These are phyloP conservation scores for Rubus parviflorus DNA, from an alignment of 306 rosid species.

Conservation along the genomic window DNA sequence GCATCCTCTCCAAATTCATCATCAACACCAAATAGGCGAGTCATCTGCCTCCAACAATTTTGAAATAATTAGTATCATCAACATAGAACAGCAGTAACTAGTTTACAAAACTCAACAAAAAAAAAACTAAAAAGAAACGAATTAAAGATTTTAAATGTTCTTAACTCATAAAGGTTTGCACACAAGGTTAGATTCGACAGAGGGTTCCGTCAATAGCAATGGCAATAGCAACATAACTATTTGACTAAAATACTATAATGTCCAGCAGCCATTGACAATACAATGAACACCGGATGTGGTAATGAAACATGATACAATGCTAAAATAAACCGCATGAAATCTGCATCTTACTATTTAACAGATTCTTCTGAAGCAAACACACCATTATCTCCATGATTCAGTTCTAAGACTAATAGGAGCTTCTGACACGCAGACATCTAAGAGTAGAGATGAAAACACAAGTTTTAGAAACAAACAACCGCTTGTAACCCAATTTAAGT, in stretches of 20 bases:
- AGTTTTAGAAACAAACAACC: not conserved
- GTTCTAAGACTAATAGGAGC: not conserved
- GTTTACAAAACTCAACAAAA: not conserved
- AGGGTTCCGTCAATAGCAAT: not conserved
- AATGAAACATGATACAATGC: not conserved
- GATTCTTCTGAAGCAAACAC: not conserved
- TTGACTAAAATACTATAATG: not conserved
- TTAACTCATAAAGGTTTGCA: not conserved
- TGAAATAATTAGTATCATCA: constrained; percentile 15
- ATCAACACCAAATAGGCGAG: constrained; percentile 89
- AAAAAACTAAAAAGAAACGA: not conserved
- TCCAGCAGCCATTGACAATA: not conserved
- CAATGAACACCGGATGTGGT: not conserved
- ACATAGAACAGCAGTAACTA: not conserved
- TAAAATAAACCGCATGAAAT: not conserved
- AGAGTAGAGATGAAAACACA: not conserved
- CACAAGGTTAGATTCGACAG: not conserved
- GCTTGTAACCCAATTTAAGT: not conserved
- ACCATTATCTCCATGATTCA: not conserved
- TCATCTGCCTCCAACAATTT: constrained; percentile 53
- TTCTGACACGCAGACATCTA: not conserved
- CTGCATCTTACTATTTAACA: not conserved
- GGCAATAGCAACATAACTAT: not conserved
- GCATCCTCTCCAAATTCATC: constrained; percentile 98
- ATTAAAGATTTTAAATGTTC: not conserved